These are phyloP conservation scores for Diplodia sapinea DNA, from an alignment of 2,329 filamentous ascomycete species.

Conservation along the genomic window DNA sequence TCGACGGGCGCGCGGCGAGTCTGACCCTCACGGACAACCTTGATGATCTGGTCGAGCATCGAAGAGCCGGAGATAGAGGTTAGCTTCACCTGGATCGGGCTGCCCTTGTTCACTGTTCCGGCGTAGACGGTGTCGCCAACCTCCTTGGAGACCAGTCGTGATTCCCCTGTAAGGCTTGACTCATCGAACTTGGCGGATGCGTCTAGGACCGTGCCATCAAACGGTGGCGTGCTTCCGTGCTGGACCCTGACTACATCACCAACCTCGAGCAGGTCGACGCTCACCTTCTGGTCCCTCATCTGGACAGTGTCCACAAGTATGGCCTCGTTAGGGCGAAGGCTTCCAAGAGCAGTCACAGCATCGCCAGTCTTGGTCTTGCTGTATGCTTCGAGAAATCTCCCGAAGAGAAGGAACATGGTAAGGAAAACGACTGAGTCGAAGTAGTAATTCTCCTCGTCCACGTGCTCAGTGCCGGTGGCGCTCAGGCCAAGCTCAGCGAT, in stretches of 20 bases:
- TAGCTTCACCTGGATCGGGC: constrained; percentile 66
- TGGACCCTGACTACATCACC: constrained; percentile 69
- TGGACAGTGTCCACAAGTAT: constrained; percentile 63
- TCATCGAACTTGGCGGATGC: constrained; percentile 78
- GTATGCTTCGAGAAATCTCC: constrained; percentile 81
- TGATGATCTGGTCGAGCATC: constrained; percentile 81
- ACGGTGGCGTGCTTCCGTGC: constrained; percentile 82
- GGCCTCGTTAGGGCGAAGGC: constrained; percentile 77
- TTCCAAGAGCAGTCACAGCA: constrained; percentile 79
- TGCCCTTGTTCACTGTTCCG: constrained; percentile 75
- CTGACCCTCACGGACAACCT: constrained; percentile 77
- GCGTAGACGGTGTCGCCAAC: constrained; percentile 70
- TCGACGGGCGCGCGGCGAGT: constrained; percentile 77
- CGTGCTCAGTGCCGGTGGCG: constrained; percentile 48
- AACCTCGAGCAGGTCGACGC: constrained; percentile 68
- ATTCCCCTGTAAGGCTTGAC: constrained; percentile 85
- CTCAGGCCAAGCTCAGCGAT: constrained; percentile 74
- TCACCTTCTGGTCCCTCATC: constrained; percentile 54
- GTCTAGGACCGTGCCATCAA: constrained; percentile 70
- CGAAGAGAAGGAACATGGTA: constrained; percentile 81
- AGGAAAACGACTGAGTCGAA: constrained; percentile 94
- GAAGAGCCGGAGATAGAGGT: constrained; percentile 70
- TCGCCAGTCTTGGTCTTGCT: constrained; percentile 91
- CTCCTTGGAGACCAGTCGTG: constrained; percentile 68
- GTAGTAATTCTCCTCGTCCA: constrained; percentile 59